Conservation (phyloP, 768 basidiomycete genomes). For the Sarcomyxa edulis region DNA sequence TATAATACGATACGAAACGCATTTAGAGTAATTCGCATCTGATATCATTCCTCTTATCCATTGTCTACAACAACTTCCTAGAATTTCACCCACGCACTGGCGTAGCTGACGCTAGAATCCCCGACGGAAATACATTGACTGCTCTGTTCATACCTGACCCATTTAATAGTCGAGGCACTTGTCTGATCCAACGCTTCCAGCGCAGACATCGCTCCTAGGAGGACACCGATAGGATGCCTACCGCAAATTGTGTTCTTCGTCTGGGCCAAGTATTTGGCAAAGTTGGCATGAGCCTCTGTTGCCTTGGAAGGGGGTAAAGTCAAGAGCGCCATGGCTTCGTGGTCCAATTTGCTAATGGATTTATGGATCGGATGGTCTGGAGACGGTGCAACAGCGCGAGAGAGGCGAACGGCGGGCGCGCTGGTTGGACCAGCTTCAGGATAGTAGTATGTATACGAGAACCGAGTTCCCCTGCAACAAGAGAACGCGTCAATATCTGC, state of each 20-base stretch:
- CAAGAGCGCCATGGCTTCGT: constrained; percentile 77
- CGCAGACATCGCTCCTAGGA: constrained; percentile 69
- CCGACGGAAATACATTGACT: constrained; percentile 58
- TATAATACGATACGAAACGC: no score
- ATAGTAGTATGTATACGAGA: constrained; percentile 86
- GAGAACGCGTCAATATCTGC: neutral
- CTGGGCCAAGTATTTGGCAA: constrained; percentile 58
- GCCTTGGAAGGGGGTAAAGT: constrained; percentile 51
- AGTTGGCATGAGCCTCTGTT: constrained; percentile 50
- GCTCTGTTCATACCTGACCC: constrained; percentile 95
- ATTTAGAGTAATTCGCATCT: no score
- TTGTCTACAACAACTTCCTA: constrained; percentile 27
- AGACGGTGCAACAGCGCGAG: constrained; percentile 33
- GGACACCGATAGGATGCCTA: constrained; percentile 89
- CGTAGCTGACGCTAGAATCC: constrained; percentile 95
- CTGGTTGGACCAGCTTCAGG: constrained; percentile 51
- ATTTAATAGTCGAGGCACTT: constrained; percentile 56
- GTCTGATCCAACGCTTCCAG: constrained; percentile 40
- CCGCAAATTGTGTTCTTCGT: constrained; percentile 98
- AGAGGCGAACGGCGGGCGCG: constrained; percentile 43
- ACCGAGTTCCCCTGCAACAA: constrained; percentile 67
- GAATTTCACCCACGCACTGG: constrained; percentile 78
- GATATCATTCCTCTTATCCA: no score
- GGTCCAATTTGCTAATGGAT: constrained; percentile 82
- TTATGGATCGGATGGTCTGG: constrained; percentile 65